Evolutionary conservation across 2,329 filamentous ascomycete species (phyloP), one percentile per base, ranked within the genome.

Genomic region (Xylaria hypoxylon): DNA sequence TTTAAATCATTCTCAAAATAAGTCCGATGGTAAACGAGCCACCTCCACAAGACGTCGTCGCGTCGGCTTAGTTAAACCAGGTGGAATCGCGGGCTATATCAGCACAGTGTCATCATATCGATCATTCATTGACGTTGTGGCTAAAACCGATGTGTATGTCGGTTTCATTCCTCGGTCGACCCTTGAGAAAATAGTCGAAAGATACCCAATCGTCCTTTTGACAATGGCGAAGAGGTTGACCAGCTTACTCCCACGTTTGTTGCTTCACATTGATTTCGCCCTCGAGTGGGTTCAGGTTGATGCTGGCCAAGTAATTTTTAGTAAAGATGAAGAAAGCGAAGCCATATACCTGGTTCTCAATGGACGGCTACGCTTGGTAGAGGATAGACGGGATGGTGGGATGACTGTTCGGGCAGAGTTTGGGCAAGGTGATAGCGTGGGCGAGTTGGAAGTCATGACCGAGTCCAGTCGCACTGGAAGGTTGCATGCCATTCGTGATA

Each of bases 271-370:
- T 70, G 96, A 99, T 79, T 99, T 99, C 80, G 96, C 96, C 3
- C 84, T 99, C 19, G 96, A 99, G 81, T 99, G 96, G 96, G 90
- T 97, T 2, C 96, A 99, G 76, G 94, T 99, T 68, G 94, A 93
- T 79, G 93, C 96, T 3, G 94, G 96, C 0, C 94, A 99, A 76
- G 92, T 97, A 10, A 92, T 99, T 40, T 97, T 96, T 77, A 93
- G 97, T 71, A 92, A 97, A 78, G 90, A 90, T 2, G 94, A 99
- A 71, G 96, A 98, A 71, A 99, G 96, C 74, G 96, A 99, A 78
- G 95, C 96, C 1, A 99, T 99, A 45, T 99, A 98, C 74, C 94
- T 99, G 68, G 96, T 99, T 1, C 86, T 99, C 17, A 99, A 99
- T 72, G 96, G 96, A 10, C 92, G 96, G 17, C 80, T 99, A 19